Evolutionary conservation across 2,329 filamentous ascomycete species (phyloP).

Genomic region (Fusarium guadeloupense): DNA sequence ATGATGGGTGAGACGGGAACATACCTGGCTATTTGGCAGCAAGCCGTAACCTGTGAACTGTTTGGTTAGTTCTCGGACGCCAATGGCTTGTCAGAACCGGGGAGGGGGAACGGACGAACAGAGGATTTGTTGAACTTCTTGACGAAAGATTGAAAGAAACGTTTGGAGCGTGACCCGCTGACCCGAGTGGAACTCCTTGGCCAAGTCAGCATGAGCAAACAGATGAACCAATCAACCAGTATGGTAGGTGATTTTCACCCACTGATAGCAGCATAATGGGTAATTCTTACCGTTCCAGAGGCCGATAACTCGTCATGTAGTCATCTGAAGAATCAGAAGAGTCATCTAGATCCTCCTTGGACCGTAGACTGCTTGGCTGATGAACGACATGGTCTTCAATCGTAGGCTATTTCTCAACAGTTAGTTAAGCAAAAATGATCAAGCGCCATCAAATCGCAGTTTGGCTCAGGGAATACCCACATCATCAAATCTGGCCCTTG

Average conservation of each 20-base stretch:
- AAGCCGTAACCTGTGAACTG: constrained; percentile 29
- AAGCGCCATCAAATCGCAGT: neutral
- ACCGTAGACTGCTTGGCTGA: constrained; percentile 11
- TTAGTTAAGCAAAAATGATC: constrained; percentile 11
- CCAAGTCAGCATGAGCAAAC: constrained; percentile 20
- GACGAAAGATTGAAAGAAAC: constrained; percentile 36
- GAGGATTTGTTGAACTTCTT: constrained; percentile 36
- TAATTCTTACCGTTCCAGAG: constrained; percentile 30
- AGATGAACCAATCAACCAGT: neutral
- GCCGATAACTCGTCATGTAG: constrained; percentile 23
- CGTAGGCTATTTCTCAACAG: constrained; percentile 7
- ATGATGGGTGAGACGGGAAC: neutral
- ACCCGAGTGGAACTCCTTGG: constrained; percentile 8
- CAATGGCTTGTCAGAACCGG: neutral
- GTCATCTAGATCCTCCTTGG: constrained; percentile 22
- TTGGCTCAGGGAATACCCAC: constrained; percentile 13
- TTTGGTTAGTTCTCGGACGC: constrained; percentile 7
- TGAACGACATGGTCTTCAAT: constrained; percentile 14
- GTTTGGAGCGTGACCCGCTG: constrained; percentile 31
- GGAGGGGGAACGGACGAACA: constrained; percentile 27
- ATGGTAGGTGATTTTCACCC: too few species aligned
- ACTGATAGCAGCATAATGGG: neutral
- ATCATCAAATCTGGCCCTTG: constrained; percentile 28
- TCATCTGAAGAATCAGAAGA: constrained; percentile 38
- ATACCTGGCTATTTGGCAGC: constrained; percentile 35